phyloP scores from a whole-genome alignment of 768 basidiomycete genomes.

The Clitopilus passeckerianus region DNA sequence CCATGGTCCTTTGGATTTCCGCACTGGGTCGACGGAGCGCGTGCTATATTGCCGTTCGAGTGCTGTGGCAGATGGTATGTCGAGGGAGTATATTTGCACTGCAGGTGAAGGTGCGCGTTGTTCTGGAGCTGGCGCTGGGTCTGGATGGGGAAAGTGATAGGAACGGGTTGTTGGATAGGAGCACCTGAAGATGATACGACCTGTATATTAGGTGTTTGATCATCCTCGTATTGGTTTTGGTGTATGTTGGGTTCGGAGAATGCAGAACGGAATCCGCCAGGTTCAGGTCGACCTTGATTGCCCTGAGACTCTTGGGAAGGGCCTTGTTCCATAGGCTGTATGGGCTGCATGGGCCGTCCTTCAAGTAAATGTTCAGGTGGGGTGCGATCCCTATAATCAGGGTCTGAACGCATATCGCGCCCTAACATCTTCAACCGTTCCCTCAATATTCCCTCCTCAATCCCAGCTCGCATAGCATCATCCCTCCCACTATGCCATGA shows the following conservation, averaged over 20 bases:
- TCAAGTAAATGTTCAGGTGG: neutral
- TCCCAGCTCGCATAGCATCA: neutral
- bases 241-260: neutral
- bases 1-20: conserved; percentile 25
- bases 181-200: conserved; percentile 8
- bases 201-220: neutral
- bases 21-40: conserved; percentile 11
- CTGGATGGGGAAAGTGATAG: neutral
- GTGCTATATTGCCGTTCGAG: conserved; percentile 15
- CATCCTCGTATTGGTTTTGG: neutral
- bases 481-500: neutral
- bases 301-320: neutral
- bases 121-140: neutral
- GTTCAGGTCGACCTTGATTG: neutral
- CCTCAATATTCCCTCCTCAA: neutral
- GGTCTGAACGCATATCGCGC: neutral
- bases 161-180: neutral
- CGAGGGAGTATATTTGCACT: conserved; percentile 22
- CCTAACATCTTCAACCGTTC: neutral
- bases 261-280: neutral
- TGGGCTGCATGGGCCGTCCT: neutral
- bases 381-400: neutral
- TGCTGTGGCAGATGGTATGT: conserved; percentile 26
- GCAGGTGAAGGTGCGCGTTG: conserved; percentile 14
- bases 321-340: neutral